phyloP scores from a whole-genome alignment of 2,329 filamentous ascomycete genomes.

The Bipolaris gigantea region DNA sequence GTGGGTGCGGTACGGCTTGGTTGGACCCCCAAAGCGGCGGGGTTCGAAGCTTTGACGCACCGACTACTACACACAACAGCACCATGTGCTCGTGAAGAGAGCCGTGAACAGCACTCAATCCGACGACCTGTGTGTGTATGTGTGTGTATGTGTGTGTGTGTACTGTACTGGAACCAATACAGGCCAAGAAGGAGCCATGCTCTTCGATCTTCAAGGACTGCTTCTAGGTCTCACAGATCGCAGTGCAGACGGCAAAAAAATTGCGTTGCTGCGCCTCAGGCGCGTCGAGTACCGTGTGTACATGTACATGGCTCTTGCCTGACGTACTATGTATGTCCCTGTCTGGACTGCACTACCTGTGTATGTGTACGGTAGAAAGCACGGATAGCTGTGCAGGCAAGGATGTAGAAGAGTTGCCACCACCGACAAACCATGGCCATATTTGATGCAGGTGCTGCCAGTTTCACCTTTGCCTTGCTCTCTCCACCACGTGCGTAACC shows the following conservation, averaged over 20 bases:
- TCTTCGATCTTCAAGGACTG: constrained; percentile 4
- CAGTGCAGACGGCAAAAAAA: not conserved
- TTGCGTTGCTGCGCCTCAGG: not conserved
- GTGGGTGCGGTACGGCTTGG: constrained; percentile 1
- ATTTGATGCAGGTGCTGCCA: constrained; percentile 1
- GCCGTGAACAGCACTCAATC: constrained; percentile 6
- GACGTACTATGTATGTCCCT: not conserved
- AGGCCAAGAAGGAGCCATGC: not conserved
- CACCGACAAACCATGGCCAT: not conserved
- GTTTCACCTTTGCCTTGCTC: not conserved
- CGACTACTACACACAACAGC: not conserved
- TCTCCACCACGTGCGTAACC: constrained; percentile 10
- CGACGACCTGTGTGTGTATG: not conserved
- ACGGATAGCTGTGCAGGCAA: constrained; percentile 1
- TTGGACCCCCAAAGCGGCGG: constrained; percentile 7
- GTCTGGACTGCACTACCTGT: not conserved
- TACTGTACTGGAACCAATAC: not conserved
- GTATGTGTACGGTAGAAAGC: not conserved
- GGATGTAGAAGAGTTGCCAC: constrained; percentile 4
- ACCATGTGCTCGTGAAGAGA: not conserved
- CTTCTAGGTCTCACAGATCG: not conserved
- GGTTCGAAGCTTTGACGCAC: constrained; percentile 2
- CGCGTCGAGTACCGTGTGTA: not conserved
- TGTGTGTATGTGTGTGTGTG: no score
- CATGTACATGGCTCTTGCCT: not conserved